These are phyloP conservation scores for Dimocarpus longan DNA, from an alignment of 345 rosid genomes.

Conservation along the genomic window DNA sequence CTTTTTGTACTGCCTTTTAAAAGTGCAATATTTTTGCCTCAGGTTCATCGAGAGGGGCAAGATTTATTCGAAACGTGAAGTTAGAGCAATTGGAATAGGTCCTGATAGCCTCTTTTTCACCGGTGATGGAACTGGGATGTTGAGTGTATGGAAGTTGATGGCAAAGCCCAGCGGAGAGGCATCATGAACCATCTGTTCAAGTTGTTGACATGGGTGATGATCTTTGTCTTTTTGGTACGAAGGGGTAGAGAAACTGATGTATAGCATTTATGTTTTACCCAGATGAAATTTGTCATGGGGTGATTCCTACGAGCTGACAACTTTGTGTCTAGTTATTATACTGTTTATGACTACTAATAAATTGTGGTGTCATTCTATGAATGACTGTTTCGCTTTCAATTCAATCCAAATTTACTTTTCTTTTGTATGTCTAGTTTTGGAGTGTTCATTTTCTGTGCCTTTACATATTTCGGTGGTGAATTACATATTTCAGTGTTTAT, in stretches of 20 bases:
- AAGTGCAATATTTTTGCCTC: neutral
- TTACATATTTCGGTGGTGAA: too few relatives aligned
- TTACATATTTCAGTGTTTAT: too few relatives aligned
- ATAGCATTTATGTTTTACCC: too few relatives aligned
- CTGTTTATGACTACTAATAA: neutral
- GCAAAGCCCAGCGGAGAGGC: neutral
- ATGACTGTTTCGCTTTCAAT: neutral
- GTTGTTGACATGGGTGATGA: too few relatives aligned
- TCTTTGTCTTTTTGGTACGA: too few relatives aligned
- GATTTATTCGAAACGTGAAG: constrained; percentile 41
- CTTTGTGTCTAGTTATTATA: neutral
- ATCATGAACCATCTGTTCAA: too few relatives aligned
- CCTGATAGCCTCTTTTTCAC: constrained; percentile 48
- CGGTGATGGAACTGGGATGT: constrained; percentile 50
- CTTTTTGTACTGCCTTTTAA: too few relatives aligned
- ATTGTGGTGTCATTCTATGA: neutral
- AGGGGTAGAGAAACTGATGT: too few relatives aligned
- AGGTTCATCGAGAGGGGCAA: constrained; percentile 55
- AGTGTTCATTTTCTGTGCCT: too few relatives aligned
- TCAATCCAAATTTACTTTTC: too few relatives aligned
- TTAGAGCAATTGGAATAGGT: constrained; percentile 39
- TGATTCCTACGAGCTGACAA: neutral
- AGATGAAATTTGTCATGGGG: too few relatives aligned
- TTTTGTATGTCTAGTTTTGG: too few relatives aligned
- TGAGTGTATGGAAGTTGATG: constrained; percentile 41